Evolutionary conservation across 2,329 filamentous ascomycete species (phyloP).

Genomic region (Beauveria asiatica): DNA sequence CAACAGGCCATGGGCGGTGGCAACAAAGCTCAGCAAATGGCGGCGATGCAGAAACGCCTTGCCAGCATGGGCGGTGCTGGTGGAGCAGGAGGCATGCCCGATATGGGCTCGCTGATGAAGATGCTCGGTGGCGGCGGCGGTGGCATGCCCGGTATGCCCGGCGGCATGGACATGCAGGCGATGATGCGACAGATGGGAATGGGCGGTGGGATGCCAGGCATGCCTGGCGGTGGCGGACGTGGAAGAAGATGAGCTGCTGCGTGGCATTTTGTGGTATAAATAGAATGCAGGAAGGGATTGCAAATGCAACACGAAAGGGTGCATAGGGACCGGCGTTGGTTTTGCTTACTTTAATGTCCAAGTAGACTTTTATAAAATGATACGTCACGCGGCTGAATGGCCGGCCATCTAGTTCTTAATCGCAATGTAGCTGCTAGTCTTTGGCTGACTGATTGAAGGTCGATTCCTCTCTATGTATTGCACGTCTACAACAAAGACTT

Average conservation of each 20-base stretch:
- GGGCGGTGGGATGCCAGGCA: slow-evolving; percentile 30
- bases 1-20: slow-evolving; percentile 85
- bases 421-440: not conserved
- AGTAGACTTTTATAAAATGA: slow-evolving; percentile 3
- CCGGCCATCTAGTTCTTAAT: not conserved
- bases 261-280: not conserved
- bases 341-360: slow-evolving; percentile 4
- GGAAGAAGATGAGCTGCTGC: slow-evolving; percentile 6
- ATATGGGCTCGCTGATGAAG: slow-evolving; percentile 83
- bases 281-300: not conserved
- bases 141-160: slow-evolving; percentile 63
- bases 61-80: slow-evolving; percentile 77
- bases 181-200: slow-evolving; percentile 70
- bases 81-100: slow-evolving; percentile 61
- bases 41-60: slow-evolving; percentile 93
- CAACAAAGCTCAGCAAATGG: slow-evolving; percentile 88
- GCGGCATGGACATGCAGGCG: slow-evolving; percentile 67
- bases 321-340: slow-evolving; percentile 10
- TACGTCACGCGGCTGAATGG: not conserved
- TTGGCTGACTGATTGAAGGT: too few relatives aligned
- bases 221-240: slow-evolving; percentile 11
- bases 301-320: slow-evolving; percentile 2
- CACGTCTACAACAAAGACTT: not conserved
- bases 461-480: not conserved
- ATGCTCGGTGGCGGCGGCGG: slow-evolving; percentile 72